A percentile compares a stretch with the other conserved stretches of the same genome.
Conservation (phyloP, 2,329 filamentous ascomycete species). For the Aspergillus tamarii region DNA sequence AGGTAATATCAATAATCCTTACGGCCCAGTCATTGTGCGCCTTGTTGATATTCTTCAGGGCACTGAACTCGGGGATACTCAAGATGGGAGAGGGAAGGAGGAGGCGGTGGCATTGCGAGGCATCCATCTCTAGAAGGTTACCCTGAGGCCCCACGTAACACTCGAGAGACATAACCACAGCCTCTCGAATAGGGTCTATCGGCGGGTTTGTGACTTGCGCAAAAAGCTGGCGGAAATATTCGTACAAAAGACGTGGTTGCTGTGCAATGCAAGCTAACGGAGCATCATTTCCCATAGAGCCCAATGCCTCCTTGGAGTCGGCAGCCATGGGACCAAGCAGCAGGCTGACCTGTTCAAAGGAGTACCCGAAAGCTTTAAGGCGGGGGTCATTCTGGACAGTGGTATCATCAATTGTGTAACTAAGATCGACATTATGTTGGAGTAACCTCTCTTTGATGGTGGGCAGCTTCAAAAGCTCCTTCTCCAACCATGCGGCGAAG, state of each 20-base stretch:
- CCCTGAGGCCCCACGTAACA: slow-evolving; percentile 96
- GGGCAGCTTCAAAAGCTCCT: slow-evolving; percentile 80
- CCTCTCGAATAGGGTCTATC: slow-evolving; percentile 95
- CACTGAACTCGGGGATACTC: slow-evolving; percentile 88
- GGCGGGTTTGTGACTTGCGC: slow-evolving; percentile 97
- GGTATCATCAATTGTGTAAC: slow-evolving; percentile 67
- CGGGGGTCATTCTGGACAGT: slow-evolving; percentile 82
- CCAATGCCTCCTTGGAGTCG: slow-evolving; percentile 94
- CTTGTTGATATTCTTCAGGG: slow-evolving; percentile 74
- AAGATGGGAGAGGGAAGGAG: slow-evolving; percentile 86
- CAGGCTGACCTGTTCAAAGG: slow-evolving; percentile 90
- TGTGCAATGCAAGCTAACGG: slow-evolving; percentile 89
- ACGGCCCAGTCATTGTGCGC: slow-evolving; percentile 82
- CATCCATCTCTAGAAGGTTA: slow-evolving; percentile 91
- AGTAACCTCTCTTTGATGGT: slow-evolving; percentile 67
- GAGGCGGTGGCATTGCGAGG: slow-evolving; percentile 83
- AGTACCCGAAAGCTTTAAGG: slow-evolving; percentile 87
- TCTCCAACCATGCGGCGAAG: slow-evolving; percentile 86
- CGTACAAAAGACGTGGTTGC: slow-evolving; percentile 84
- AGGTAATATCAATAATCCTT: slow-evolving; percentile 89
- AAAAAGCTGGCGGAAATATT: slow-evolving; percentile 97
- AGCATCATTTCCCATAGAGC: slow-evolving; percentile 97
- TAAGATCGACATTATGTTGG: slow-evolving; percentile 62
- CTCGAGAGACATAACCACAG: slow-evolving; percentile 96
- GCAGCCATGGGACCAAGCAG: slow-evolving; percentile 94